Evolutionary conservation across 805 yeast genomes (phyloP).

Genomic region (Barnettozyma vustinii): DNA sequence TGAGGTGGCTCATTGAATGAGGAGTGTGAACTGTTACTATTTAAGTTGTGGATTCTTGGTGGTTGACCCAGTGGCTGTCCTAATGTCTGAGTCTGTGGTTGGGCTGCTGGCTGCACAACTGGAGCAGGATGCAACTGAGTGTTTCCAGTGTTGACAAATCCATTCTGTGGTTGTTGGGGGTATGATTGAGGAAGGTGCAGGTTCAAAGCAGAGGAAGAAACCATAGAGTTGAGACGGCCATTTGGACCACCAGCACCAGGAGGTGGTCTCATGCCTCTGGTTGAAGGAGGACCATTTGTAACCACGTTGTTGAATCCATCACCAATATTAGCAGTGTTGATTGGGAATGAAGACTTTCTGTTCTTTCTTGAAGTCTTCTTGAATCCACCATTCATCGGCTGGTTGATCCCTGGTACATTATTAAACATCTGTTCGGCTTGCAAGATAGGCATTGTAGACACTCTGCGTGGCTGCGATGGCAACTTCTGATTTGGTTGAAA

Average conservation of each 20-base stretch:
- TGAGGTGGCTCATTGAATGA: conserved; percentile 6
- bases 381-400: conserved; percentile 9
- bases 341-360: conserved; percentile 35
- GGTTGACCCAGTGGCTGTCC: conserved; percentile 2
- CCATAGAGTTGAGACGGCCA: conserved; percentile 5
- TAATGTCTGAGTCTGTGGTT: not conserved
- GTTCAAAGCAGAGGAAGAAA: conserved; percentile 1
- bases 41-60: conserved; percentile 2
- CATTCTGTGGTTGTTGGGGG: not conserved
- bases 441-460: conserved; percentile 21
- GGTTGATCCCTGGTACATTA: conserved; percentile 12
- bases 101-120: not conserved
- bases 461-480: conserved; percentile 23
- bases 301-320: conserved; percentile 9
- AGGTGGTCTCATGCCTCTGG: conserved; percentile 1
- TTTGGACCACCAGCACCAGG: not conserved
- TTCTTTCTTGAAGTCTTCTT: conserved; percentile 41
- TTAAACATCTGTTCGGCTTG: conserved; percentile 10
- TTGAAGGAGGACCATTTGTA: conserved; percentile 7
- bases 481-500: conserved; percentile 14
- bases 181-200: not conserved
- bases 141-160: no score
- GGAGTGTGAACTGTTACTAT: conserved; percentile 6
- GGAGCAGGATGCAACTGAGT: not conserved
- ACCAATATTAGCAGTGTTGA: conserved; percentile 11